Evolutionary conservation across 805 yeast genomes (phyloP).

Genomic region (Candida multigemmis): DNA sequence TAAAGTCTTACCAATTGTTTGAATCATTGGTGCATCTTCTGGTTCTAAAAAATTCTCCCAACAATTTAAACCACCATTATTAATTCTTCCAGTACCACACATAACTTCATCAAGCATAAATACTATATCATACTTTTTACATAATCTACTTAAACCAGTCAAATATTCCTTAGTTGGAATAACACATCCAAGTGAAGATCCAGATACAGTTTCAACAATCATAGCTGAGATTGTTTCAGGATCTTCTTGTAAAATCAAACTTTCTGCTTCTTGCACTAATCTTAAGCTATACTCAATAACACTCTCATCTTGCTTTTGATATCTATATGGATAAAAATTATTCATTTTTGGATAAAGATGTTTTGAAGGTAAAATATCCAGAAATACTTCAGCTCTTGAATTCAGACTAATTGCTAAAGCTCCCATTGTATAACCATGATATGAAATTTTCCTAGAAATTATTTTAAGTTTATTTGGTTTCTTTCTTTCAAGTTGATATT

Average conservation of each 20-base stretch:
- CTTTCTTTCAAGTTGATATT: constrained; percentile 16
- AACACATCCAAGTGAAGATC: constrained; percentile 17
- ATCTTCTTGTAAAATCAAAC: constrained; percentile 12
- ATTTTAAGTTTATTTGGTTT: constrained; percentile 12
- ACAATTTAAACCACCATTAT: constrained; percentile 16
- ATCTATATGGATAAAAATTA: constrained; percentile 19
- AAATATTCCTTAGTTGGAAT: constrained; percentile 18
- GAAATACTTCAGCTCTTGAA: constrained; percentile 10
- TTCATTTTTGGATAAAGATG: constrained; percentile 11
- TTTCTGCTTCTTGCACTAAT: constrained; percentile 14
- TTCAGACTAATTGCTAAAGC: constrained; percentile 13
- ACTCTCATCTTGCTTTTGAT: constrained; percentile 13
- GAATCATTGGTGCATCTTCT: constrained; percentile 20
- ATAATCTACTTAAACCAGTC: constrained; percentile 16
- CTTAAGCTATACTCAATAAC: constrained; percentile 12
- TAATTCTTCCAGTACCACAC: constrained; percentile 27
- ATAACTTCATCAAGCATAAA: constrained; percentile 25
- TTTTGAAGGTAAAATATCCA: constrained; percentile 12
- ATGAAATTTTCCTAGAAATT: constrained; percentile 15
- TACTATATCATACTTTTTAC: constrained; percentile 21
- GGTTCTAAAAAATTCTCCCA: constrained; percentile 19
- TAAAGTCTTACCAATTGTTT: constrained; percentile 21
- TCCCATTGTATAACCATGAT: constrained; percentile 20
- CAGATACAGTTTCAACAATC: constrained; percentile 18
- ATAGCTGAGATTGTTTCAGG: constrained; percentile 19